Conservation (phyloP, 192 early-diverging fungal species). For the Spinellus fusiger region DNA sequence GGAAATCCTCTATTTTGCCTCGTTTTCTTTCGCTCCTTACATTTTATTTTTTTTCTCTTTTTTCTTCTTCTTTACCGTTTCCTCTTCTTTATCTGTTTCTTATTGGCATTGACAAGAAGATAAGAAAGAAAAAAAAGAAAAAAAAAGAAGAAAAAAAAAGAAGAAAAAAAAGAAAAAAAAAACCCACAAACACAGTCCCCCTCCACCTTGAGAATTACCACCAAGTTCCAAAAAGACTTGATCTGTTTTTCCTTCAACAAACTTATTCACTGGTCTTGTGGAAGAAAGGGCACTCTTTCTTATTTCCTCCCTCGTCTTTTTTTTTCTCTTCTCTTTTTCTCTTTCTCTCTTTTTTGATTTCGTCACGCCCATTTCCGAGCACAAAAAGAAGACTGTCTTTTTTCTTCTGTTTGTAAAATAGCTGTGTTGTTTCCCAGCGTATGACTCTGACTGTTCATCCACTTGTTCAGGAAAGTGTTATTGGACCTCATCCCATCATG, state of each 20-base stretch:
- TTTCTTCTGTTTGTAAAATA: background rate
- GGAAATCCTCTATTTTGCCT: constrained; percentile 6
- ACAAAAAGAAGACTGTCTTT: constrained; percentile 5
- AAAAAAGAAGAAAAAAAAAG: too few species aligned
- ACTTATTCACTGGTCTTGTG: too few species aligned
- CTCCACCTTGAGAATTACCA: constrained; percentile 3
- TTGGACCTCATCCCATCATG: background rate
- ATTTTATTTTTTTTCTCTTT: constrained; percentile 1
- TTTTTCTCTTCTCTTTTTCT: background rate
- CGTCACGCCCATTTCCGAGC: background rate
- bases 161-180: constrained; percentile 6
- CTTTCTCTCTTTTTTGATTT: constrained; percentile 1
- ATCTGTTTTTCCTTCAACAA: constrained; percentile 7
- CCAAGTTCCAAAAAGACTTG: too few species aligned
- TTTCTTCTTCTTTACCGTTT: constrained; percentile 1
- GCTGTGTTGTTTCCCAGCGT: background rate
- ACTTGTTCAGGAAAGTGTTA: background rate
- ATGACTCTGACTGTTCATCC: constrained; percentile 10
- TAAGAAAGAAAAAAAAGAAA: background rate
- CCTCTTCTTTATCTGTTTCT: background rate
- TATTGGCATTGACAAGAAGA: background rate
- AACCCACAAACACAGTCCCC: constrained; percentile 9
- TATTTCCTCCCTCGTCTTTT: constrained; percentile 1
- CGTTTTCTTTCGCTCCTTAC: constrained; percentile 11
- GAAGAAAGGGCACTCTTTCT: constrained; percentile 2